Evolutionary conservation across 768 basidiomycete genomes (phyloP).

Genomic region (Rhodotorula sphaerocarpa): DNA sequence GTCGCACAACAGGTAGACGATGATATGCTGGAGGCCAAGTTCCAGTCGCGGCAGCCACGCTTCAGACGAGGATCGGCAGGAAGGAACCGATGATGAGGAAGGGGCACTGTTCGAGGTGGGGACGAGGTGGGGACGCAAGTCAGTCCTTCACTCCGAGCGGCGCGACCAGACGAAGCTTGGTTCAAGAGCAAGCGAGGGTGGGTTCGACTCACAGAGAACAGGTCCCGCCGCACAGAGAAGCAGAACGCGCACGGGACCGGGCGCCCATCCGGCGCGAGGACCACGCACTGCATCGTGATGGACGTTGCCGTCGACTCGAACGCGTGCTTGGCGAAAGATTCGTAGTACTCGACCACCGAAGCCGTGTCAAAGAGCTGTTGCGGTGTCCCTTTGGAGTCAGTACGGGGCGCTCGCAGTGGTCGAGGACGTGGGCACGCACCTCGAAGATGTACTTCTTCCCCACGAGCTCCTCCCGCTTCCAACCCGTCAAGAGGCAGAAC

Average conservation of each 20-base stretch:
- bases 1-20: too few species aligned
- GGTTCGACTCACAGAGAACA: slow-evolving; percentile 49
- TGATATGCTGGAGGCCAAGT: too few species aligned
- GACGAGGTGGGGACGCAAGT: not conserved
- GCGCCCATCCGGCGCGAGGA: slow-evolving; percentile 73
- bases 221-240: slow-evolving; percentile 85
- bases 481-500: slow-evolving; percentile 87
- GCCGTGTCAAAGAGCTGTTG: slow-evolving; percentile 83
- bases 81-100: slow-evolving; percentile 28
- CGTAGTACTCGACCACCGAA: slow-evolving; percentile 91
- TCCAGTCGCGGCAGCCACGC: too few species aligned
- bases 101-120: slow-evolving; percentile 5
- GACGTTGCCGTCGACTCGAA: slow-evolving; percentile 89
- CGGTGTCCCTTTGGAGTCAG: not conserved
- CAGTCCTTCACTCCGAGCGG: not conserved
- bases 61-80: slow-evolving; percentile 22
- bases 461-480: slow-evolving; percentile 73
- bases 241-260: slow-evolving; percentile 89
- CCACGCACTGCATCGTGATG: slow-evolving; percentile 82
- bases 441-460: slow-evolving; percentile 43
- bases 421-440: slow-evolving; percentile 4
- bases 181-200: not conserved
- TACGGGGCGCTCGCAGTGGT: too few species aligned
- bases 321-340: slow-evolving; percentile 90
- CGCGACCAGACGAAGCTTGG: not conserved